Evolutionary conservation across 2,329 filamentous ascomycete genomes (phyloP), one percentile per base, ranked within the genome.

Genomic region (Xylariaceae sp.): DNA sequence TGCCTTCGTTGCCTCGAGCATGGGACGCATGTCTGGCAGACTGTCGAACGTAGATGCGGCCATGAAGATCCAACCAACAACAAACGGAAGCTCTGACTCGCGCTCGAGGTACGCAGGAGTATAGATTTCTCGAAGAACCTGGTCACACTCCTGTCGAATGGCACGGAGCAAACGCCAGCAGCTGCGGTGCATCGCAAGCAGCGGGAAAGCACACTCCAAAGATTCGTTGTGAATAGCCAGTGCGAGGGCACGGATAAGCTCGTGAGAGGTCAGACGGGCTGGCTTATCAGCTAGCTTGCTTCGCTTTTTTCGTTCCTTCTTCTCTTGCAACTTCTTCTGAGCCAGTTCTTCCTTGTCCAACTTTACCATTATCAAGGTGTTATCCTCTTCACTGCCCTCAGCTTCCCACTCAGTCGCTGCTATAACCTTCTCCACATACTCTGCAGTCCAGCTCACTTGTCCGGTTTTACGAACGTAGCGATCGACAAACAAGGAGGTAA

Each of bases 401-500:
- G 49, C 44, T 17, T 63, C 53, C 46, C 53, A 62, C 7, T 50
- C 48, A 29, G 57, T 59, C 4, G 58, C 54, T 2, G 61, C 56
- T 5, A 72, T 40, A 22, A 72, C 61, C 16, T 62, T 54, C 19
- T 66, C 48, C 5, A 73, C 45, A 3, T 65, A 55, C 42, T 70
- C 62, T 0, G 57, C 29, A 2, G 62, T 67, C 51, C 66, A 62
- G 35, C 63, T 55, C 1, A 56, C 42, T 4, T 54, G 50, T 2
- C 46, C 54, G 5, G 51, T 49, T 5, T 47, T 50, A 1, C 56
- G 27, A 27, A 59, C 47, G 37, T 67, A 67, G 10, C 65, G 59
- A 3, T 61, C 55, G 22, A 54, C 51, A 48, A 74, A 74, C 50
- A 67, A 66, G n/a, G 50, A 48, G 6, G 62, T 60, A 0, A 71